Base-by-base conservation (phyloP, 345 rosid genomes). In the Gossypium ekmanianum region DNA sequence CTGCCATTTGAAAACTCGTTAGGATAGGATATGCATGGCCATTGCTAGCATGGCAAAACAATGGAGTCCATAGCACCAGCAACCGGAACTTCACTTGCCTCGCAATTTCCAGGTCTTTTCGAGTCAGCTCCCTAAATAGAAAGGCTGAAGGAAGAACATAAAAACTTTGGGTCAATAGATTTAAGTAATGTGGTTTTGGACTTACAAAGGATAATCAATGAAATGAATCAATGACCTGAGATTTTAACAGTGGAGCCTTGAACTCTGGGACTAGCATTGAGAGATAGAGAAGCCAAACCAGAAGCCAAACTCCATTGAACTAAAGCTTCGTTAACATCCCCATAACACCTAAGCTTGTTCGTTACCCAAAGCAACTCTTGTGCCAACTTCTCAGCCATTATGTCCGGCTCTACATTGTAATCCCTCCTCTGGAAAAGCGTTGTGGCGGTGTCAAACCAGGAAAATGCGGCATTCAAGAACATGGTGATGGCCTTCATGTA, bases 291-390 rank as follows among this genome's bases (percentile, higher is more conserved):
- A 65, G 94, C 93, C 73, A 93, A 80, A 80, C 74, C 83, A 0
- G 92, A 86, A 11, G 92, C 90, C 29, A 63, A 86, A 61, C 94
- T 90, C 97, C 97, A 91, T 27, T 90, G 89, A 51, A 83, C 80
- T 77, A 91, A 62, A 10, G 93, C 93, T 77, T 93, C 92, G 0
- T 85, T 87, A 56, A 85, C 79, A 17, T 78, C 88, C 26, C 86
- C 92, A 18, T 86, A 88, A 62, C 66, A 82, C 76, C 85, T 83
- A 22, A 91, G 84, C 67, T 87, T 93, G 75, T 79, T 75, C 0
- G 93, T 80, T 54, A 89, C 68, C 92, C 97, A 89, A 3, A 90
- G 72, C 70, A 88, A 74, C 81, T 89, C 97, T 65, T 86, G 91
- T 1, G 93, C 98, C 75, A 91, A 77, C 82, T 93, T 93, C 87